phyloP scores from a whole-genome alignment of 139 green algal species.

The Coccomyxa sp. region DNA sequence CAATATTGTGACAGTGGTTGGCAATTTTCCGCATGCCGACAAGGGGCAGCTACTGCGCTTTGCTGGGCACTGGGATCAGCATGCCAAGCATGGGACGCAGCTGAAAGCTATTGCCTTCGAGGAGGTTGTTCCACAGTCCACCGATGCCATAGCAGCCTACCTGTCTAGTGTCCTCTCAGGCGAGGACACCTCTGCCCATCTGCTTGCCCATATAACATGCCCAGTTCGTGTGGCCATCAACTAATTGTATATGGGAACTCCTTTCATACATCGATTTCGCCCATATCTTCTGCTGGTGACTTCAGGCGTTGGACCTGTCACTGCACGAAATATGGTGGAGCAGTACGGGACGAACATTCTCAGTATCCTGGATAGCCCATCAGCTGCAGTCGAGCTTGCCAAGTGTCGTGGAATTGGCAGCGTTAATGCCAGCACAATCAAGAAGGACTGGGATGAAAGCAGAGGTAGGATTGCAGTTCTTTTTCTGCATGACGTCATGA shows the following conservation, averaged over 20 bases:
- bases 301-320: conserved; percentile 38
- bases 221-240: neutral
- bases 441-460: conserved; percentile 30
- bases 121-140: conserved; percentile 1
- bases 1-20: conserved; percentile 28
- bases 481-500: too few relatives aligned
- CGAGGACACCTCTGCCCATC: neutral
- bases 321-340: conserved; percentile 23
- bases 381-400: conserved; percentile 12
- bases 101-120: conserved; percentile 10
- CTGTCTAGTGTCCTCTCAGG: conserved; percentile 13
- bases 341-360: conserved; percentile 17
- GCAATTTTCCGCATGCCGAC: conserved; percentile 24
- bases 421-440: conserved; percentile 40
- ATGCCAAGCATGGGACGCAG: conserved; percentile 37
- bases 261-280: neutral
- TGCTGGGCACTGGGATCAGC: conserved; percentile 26
- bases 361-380: conserved; percentile 23
- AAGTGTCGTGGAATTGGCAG: conserved; percentile 28
- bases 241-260: neutral
- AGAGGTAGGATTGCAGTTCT: neutral
- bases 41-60: conserved; percentile 31
- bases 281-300: too few relatives aligned
- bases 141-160: conserved; percentile 26
- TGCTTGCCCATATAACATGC: neutral